Base-by-base conservation (phyloP, 805 yeast species). In the Starmerella scarabaei region DNA sequence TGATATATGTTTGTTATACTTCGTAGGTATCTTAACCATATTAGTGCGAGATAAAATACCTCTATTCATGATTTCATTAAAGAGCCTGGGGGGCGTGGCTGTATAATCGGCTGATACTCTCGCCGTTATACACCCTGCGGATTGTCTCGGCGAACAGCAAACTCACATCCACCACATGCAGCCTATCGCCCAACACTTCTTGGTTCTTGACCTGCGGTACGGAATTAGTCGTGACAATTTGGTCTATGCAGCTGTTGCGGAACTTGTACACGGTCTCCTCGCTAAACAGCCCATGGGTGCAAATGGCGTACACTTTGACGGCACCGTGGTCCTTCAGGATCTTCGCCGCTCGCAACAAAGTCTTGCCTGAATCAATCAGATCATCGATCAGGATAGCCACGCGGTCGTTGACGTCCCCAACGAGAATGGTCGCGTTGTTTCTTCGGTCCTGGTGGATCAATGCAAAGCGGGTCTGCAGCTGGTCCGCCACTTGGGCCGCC, bases 71-170 rank as follows among this genome's bases (percentile, higher is more conserved):
- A n/a, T n/a, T n/a, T n/a, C n/a, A 23, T 33, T 33, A 43, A 11
- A 42, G 21, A 2, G 37, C 37, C 15, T 18, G 21, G 7, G 44
- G 49, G 2, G 38, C 93, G 51, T 81, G 86, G 53, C 85, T 95
- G 62, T 86, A 91, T 45, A 91, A 66, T 82, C 84, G 80, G 16
- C 93, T 79, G 15, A 91, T 94, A 14, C 88, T 76, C 65, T 91
- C 99, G 50, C 99, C 99, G 52, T 91, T 91, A 60, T 91, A 94
- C 37, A 91, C 88, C 59, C 99, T 71, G 58, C 99, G 71, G 33
- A 91, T 84, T 2, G 96, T 88, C 61, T 91, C 99, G 15, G 93
- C 95, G 52, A 91, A 80, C 16, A 91, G 73, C 42, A 80, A 67
- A 8, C 93, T 76, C 6, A 91, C 91, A 52, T 91, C 98, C 52